Percentiles rank a stretch among this genome's conserved stretches.
These are phyloP conservation scores for Rubia yunnanensis DNA, from an alignment of 257 asterid species.

Conservation along the genomic window DNA sequence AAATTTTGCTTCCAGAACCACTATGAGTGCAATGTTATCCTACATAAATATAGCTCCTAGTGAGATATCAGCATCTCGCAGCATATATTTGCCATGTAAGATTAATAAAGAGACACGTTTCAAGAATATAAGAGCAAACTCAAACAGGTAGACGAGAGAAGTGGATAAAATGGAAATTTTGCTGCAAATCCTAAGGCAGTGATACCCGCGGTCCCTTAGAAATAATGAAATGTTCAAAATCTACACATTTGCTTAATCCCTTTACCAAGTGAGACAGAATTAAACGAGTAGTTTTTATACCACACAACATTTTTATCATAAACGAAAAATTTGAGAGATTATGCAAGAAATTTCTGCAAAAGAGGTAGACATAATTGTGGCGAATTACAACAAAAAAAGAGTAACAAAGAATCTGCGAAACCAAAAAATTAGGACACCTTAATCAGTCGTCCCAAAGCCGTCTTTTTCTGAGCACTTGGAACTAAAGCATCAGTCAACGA, in stretches of 20 bases:
- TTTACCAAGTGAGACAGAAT: neutral
- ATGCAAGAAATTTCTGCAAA: neutral
- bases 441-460: conserved; percentile 72
- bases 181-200: neutral
- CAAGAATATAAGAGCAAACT: no score
- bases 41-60: conserved; percentile 18
- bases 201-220: neutral
- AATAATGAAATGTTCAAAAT: neutral
- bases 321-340: neutral
- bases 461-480: conserved; percentile 73
- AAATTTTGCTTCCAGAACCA: conserved; percentile 91
- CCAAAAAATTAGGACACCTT: conserved; percentile 40
- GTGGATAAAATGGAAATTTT: neutral
- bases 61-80: neutral
- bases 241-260: neutral
- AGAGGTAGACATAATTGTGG: neutral
- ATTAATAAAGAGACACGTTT: neutral
- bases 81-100: neutral
- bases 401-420: neutral
- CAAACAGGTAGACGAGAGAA: neutral
- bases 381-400: no score
- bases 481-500: conserved; percentile 76
- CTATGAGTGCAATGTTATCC: conserved; percentile 92
- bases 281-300: neutral
- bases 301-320: neutral